These are phyloP conservation scores for Adansonia madagascariensis DNA, from an alignment of 441 rosid species.

Conservation along the genomic window DNA sequence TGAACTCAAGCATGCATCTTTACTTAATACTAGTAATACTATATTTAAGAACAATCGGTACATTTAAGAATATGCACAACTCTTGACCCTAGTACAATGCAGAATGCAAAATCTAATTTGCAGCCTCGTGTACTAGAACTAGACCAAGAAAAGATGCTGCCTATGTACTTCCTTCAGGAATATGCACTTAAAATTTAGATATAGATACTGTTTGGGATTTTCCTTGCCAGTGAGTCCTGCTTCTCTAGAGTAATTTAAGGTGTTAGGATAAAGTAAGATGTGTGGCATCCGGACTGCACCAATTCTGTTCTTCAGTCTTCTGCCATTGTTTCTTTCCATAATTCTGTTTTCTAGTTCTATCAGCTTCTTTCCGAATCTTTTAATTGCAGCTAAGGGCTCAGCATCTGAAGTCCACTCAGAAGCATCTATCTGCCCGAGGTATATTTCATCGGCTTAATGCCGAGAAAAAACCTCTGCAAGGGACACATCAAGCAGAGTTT, in stretches of 20 bases:
- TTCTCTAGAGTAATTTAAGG: constrained; percentile 54
- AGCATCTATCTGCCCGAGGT: constrained; percentile 77
- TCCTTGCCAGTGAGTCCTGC: constrained; percentile 83
- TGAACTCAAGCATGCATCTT: too few species aligned
- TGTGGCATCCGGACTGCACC: constrained; percentile 83
- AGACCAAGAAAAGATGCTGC: not conserved
- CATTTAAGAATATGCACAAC: not conserved
- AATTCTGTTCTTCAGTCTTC: constrained; percentile 62
- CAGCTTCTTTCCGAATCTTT: constrained; percentile 56
- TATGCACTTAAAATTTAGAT: constrained; percentile 37
- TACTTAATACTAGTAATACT: too few species aligned
- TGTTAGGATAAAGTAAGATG: constrained; percentile 68
- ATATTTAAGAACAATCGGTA: too few species aligned
- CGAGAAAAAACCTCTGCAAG: constrained; percentile 74
- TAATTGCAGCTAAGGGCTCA: constrained; percentile 62
- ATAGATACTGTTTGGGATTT: constrained; percentile 83
- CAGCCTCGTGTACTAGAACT: not conserved
- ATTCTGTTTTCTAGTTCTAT: constrained; percentile 59
- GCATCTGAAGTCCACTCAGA: constrained; percentile 69
- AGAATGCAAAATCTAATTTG: not conserved
- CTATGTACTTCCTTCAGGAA: not conserved
- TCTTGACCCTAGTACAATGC: not conserved
- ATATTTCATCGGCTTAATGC: constrained; percentile 78
- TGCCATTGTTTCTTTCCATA: constrained; percentile 52
- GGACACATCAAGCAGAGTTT: constrained; percentile 76